Evolutionary conservation across 164 flowering plant genomes (phyloP), one percentile per base, ranked within the genome.

Genomic region (Brasenia schreberi): DNA sequence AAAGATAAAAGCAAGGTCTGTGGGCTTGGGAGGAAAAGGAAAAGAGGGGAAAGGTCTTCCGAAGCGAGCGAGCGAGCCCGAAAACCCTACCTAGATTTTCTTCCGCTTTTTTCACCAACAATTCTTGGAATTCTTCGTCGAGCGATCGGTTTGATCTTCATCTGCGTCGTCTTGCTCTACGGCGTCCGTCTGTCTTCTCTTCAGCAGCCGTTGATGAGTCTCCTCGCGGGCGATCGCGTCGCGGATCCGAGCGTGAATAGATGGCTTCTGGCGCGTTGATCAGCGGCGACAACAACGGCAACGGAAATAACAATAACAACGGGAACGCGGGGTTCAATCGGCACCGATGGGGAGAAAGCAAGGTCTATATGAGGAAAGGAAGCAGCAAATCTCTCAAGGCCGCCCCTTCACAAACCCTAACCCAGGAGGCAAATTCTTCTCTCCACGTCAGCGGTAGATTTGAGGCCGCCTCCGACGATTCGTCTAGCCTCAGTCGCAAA

Each of bases 251-350:
- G 62, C 0, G 62, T 11, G 27, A 18, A 7, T n/a, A 14, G 27
- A 92, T 92, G 98, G 95, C 87, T 72, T 84, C 96, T 59, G 90
- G 75, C 80, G 72, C 83, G 39, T 66, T 78, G 73, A 78, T 76
- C 59, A 77, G 81, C 56, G 84, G 79, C 53, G 87, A 74, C 58
- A 84, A 80, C 56, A 9, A 49, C 16, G 16, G 56, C 56, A 49
- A 49, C 10, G 16, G 16, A 9, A 49, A 49, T 14, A 49, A 49
- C 56, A 14, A 14, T 9, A 14, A 14, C 56, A 14, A 14, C 56
- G 56, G 56, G 16, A 49, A 49, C 56, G 16, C 10, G 12, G 56
- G 56, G 12, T 9, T 9, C 16, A 76, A 76, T 74, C 77, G 76
- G 67, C 76, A 77, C n/a, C 63, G 43, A 44, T 77, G 79, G 76